phyloP scores from a whole-genome alignment of 495 filamentous ascomycete species.

The Immersiella caudata region DNA sequence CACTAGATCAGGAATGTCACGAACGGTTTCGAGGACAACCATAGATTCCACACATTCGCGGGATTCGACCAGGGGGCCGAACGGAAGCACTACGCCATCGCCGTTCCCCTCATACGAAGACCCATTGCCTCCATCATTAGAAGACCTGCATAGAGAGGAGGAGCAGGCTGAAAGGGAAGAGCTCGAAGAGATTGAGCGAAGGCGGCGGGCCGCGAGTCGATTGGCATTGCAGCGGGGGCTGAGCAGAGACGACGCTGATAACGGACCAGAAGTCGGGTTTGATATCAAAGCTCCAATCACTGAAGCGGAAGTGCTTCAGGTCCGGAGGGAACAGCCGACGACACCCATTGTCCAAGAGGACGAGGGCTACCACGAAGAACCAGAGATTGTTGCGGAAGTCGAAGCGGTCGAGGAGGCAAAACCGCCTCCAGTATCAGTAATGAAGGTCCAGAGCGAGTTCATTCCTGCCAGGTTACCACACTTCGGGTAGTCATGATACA shows the following conservation, averaged over 20 bases:
- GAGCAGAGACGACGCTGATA: conserved; percentile 39
- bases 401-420: conserved; percentile 28
- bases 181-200: conserved; percentile 67
- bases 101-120: conserved; percentile 30
- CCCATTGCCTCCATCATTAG: conserved; percentile 59
- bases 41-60: conserved; percentile 53
- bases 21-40: conserved; percentile 55
- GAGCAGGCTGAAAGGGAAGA: conserved; percentile 67
- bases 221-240: conserved; percentile 74
- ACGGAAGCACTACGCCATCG: conserved; percentile 32
- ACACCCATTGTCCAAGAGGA: not conserved
- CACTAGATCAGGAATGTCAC: conserved; percentile 53
- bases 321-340: not conserved
- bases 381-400: conserved; percentile 2
- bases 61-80: conserved; percentile 36
- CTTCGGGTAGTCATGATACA: conserved; percentile 29
- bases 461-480: conserved; percentile 40
- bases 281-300: conserved; percentile 5
- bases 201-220: conserved; percentile 69
- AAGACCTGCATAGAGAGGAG: conserved; percentile 78
- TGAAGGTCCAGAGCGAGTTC: conserved; percentile 25
- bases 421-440: not conserved
- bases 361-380: not conserved
- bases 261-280: conserved; percentile 24
- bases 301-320: not conserved